Conservation (phyloP, 2,329 filamentous ascomycete species). For the Stagonosporopsis chrysanthemi region DNA sequence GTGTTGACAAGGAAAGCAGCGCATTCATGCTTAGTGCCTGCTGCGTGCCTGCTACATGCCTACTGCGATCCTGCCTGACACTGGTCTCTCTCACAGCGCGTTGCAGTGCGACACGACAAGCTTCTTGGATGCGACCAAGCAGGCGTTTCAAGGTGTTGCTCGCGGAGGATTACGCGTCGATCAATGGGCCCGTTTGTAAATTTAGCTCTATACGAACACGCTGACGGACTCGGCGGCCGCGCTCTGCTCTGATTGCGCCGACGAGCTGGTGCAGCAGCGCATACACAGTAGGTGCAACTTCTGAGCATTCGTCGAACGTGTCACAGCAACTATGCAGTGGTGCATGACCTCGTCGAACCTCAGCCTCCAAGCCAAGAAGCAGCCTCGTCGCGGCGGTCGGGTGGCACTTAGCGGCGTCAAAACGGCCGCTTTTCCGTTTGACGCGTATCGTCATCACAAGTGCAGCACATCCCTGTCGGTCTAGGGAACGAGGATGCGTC, state of each 20-base stretch:
- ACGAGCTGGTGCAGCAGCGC: background rate
- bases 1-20: background rate
- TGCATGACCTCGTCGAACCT: background rate
- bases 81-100: background rate
- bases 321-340: background rate
- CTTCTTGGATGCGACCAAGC: background rate
- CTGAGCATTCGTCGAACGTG: background rate
- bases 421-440: slow-evolving; percentile 21
- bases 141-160: slow-evolving; percentile 17
- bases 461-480: slow-evolving; percentile 18
- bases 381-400: slow-evolving; percentile 7
- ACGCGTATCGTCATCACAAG: slow-evolving; percentile 11
- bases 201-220: slow-evolving; percentile 21
- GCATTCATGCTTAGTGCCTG: background rate
- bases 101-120: slow-evolving; percentile 13
- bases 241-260: background rate
- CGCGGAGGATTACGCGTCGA: slow-evolving; percentile 19
- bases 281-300: too few relatives aligned
- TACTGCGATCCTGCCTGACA: background rate
- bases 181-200: slow-evolving; percentile 6
- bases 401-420: slow-evolving; percentile 17
- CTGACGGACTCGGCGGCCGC: slow-evolving; percentile 9
- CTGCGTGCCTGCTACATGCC: background rate
- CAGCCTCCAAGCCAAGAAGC: slow-evolving; percentile 5
- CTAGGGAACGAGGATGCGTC: slow-evolving; percentile 15